These are phyloP conservation scores for Ormosia semicastrata DNA, from an alignment of 306 rosid genomes.

Conservation along the genomic window DNA sequence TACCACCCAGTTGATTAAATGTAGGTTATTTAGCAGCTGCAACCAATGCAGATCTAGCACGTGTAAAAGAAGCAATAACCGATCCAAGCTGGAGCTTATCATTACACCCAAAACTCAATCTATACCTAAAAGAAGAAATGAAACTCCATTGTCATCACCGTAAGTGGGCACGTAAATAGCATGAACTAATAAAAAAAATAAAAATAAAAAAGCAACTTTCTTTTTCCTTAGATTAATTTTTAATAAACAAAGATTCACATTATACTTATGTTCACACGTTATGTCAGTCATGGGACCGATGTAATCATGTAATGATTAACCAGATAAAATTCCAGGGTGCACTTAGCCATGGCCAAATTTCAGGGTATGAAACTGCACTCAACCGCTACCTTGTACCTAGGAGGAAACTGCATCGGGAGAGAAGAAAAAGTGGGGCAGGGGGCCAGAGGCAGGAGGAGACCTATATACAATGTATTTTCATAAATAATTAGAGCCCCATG, in stretches of 20 bases:
- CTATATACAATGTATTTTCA: not conserved
- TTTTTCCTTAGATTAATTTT: not conserved
- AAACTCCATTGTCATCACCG: not conserved
- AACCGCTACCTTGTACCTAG: not conserved
- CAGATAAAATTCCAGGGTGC: not conserved
- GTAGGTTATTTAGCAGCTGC: slow-evolving; percentile 43
- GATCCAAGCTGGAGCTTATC: slow-evolving; percentile 67
- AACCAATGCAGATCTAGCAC: slow-evolving; percentile 54
- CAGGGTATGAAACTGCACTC: not conserved
- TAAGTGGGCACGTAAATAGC: not conserved
- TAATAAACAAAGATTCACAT: not conserved
- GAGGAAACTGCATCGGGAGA: not conserved
- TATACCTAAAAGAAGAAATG: slow-evolving; percentile 44
- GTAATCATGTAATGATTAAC: no score
- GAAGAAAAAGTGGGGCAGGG: not conserved
- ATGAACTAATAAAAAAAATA: not conserved
- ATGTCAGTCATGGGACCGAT: not conserved
- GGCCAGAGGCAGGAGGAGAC: not conserved
- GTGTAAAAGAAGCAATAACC: slow-evolving; percentile 52
- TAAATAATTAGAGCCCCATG: not conserved
- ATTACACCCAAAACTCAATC: slow-evolving; percentile 65
- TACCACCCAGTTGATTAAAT: not conserved
- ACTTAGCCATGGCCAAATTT: not conserved
- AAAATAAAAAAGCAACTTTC: not conserved
- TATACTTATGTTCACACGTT: not conserved